These are phyloP conservation scores for Paracamarosporium sp. DNA, from an alignment of 2,329 filamentous ascomycete species.

Conservation along the genomic window DNA sequence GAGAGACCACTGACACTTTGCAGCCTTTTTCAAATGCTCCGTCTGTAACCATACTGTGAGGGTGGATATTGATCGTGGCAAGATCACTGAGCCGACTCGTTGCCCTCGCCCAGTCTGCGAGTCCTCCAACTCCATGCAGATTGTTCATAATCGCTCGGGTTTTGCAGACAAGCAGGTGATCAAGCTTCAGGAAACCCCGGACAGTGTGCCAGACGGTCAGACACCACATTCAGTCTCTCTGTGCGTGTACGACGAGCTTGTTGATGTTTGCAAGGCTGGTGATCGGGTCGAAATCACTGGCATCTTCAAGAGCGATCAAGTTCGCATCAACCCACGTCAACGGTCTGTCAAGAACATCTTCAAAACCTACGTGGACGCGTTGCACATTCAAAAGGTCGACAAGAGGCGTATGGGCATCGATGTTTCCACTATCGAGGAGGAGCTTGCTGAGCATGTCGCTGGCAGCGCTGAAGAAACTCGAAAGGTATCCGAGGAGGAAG, in stretches of 20 bases:
- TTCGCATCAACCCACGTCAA: constrained; percentile 92
- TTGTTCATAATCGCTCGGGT: constrained; percentile 91
- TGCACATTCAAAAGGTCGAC: constrained; percentile 96
- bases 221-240: constrained; percentile 97
- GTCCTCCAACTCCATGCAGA: constrained; percentile 95
- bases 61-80: constrained; percentile 91
- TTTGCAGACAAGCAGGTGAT: constrained; percentile 99
- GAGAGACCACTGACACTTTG: constrained; percentile 17
- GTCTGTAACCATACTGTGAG: constrained; percentile 90
- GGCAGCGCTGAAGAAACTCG: constrained; percentile 82
- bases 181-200: constrained; percentile 96
- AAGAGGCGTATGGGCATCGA: constrained; percentile 94
- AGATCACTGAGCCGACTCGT: constrained; percentile 91
- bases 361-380: constrained; percentile 95
- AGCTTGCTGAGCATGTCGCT: constrained; percentile 74
- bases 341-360: constrained; percentile 92
- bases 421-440: constrained; percentile 83
- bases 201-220: constrained; percentile 92
- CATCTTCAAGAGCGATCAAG: constrained; percentile 93
- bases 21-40: constrained; percentile 93
- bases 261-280: constrained; percentile 97
- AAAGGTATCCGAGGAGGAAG: constrained; percentile 84
- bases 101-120: constrained; percentile 84
- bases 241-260: constrained; percentile 94
- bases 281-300: constrained; percentile 95